These are phyloP conservation scores for Lobosporangium transversale DNA, from an alignment of 192 early-diverging fungal genomes.

Conservation along the genomic window DNA sequence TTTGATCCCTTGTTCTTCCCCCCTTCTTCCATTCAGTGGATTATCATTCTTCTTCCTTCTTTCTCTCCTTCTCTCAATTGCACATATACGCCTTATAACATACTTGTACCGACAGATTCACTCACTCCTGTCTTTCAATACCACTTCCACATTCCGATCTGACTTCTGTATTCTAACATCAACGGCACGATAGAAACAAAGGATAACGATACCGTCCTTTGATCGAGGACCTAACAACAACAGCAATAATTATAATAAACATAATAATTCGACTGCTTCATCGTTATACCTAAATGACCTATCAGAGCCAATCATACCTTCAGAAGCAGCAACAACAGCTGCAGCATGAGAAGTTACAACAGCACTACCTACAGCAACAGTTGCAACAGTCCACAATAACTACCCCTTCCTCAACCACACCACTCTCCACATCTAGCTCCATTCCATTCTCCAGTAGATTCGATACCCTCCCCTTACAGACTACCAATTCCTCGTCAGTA, in stretches of 20 bases:
- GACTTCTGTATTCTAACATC: no score
- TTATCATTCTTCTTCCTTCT: background rate
- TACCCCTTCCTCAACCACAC: background rate
- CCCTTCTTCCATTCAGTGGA: background rate
- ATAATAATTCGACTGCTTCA: no score
- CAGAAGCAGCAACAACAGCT: background rate
- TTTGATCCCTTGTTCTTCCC: background rate
- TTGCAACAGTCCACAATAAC: background rate
- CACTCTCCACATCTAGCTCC: background rate
- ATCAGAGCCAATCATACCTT: conserved; percentile 24
- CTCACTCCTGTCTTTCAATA: no score
- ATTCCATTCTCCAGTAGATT: background rate
- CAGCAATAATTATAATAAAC: no score
- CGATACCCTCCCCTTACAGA: background rate
- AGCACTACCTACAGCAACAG: background rate
- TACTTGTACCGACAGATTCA: no score
- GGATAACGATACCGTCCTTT: no score
- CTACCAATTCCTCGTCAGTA: conserved; percentile 3
- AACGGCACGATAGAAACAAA: no score
- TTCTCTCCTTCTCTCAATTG: background rate
- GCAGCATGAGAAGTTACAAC: background rate
- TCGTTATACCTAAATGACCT: conserved; percentile 32
- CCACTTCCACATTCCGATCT: no score
- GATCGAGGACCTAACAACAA: no score
- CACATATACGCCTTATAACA: no score